Evolutionary conservation across 805 yeast species (phyloP), one percentile per base, ranked within the genome.

Genomic region (Wickerhamomyces canadensis): DNA sequence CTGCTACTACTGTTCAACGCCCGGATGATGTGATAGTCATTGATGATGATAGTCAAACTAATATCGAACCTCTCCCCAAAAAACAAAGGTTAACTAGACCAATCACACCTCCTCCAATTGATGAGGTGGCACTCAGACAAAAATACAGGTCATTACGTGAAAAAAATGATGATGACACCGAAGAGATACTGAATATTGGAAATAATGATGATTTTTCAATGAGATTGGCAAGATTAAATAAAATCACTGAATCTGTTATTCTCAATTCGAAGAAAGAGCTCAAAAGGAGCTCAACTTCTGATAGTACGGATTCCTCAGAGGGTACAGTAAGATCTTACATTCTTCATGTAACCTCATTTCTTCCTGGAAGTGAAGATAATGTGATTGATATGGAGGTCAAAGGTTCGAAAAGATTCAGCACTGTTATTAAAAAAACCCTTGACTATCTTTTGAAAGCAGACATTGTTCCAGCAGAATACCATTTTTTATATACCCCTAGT

Each of bases 361-460:
- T 53, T n/a, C 52, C 58, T 2, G 58, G 54, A 16, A 41, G 42
- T 29, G 40, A 33, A 10, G 34, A 25, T 14, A 19, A 22, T 9
- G 24, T 35, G 1, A n/a, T 45, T 5, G 38, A 40, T 9, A 16
- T 53, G n/a, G 22, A 26, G 5, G 40, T 48, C 12, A 45, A 45
- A 28, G 55, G 55, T 6, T 32, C 23, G 8, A 53, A 50, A 31
- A 47, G 33, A 19, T 41, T 51, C 12, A 39, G 40, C 12, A 19
- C 32, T 9, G 37, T 52, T 7, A 25, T 49, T 2, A 15, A 27
- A 1, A 52, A 47, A 27, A 29, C 42, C 1, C 31, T 53, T 13
- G 24, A 33, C 1, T 40, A 46, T 33, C 32, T 47, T 1, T 19
- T 43, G 10, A 25, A 18, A 1, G 9, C 28, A 6, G 35, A 37